These are phyloP conservation scores for Rickenella mellea DNA, from an alignment of 768 basidiomycete species.

Conservation along the genomic window DNA sequence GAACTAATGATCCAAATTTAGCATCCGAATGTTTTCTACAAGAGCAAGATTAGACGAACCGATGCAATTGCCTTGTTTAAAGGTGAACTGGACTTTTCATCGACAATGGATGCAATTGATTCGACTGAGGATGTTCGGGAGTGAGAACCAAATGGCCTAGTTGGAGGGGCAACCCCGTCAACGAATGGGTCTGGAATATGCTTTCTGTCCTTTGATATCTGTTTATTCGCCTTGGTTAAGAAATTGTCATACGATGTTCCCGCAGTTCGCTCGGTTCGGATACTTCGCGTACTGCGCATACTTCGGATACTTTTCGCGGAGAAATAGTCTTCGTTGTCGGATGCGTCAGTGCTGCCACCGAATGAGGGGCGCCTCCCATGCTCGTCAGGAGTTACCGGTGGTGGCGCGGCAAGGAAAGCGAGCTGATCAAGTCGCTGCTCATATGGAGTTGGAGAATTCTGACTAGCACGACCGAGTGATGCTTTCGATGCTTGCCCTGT, in stretches of 20 bases:
- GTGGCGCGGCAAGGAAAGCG: conserved; percentile 27
- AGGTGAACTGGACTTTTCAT: conserved; percentile 85
- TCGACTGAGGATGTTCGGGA: conserved; percentile 81
- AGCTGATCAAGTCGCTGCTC: conserved; percentile 27
- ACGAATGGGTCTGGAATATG: conserved; percentile 83
- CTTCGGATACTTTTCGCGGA: too few species aligned
- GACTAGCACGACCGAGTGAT: conserved; percentile 60
- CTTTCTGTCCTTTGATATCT: conserved; percentile 72
- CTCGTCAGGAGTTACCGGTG: conserved; percentile 18
- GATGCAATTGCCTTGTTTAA: conserved; percentile 90
- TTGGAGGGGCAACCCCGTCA: conserved; percentile 44
- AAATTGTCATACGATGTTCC: conserved; percentile 62
- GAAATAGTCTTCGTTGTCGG: conserved; percentile 53
- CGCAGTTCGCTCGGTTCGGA: conserved; percentile 16
- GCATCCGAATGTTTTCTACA: conserved; percentile 4
- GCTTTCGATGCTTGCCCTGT: conserved; percentile 46
- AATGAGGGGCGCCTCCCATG: conserved; percentile 19
- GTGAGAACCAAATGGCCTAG: conserved; percentile 70
- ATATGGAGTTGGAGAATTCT: conserved; percentile 40
- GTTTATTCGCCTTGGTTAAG: conserved; percentile 75
- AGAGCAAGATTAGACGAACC: conserved; percentile 30
- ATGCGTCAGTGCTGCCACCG: conserved; percentile 34
- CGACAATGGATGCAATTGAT: conserved; percentile 84
- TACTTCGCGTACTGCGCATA: conserved; percentile 22
- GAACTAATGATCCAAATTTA: conserved; percentile 42